Base-by-base conservation (phyloP, 805 yeast genomes). In the Pichia phayaonensis region DNA sequence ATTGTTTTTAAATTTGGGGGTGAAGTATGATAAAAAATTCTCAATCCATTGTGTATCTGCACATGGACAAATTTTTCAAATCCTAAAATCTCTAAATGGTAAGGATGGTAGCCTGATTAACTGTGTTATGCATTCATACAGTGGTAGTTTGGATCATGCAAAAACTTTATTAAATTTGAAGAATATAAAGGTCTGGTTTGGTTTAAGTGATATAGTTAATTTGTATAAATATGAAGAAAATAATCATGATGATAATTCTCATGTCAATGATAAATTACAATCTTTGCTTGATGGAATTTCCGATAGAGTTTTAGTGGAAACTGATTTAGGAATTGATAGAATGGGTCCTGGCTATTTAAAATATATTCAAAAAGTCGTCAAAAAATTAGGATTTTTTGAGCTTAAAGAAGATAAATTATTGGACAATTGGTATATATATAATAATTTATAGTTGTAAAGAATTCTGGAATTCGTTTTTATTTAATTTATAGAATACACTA, bases 41-140 rank as follows among this genome's bases (percentile, higher is more conserved):
- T 79, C 87, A 0, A 54, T 94, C 0, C 99, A 92, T 61, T 86
- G 90, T 58, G 98, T 92, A 6, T 86, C 84, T 58, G 80, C 86
- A 12, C 90, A 86, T 53, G 88, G 90, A 0, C 60, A 70, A 8
- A 61, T 59, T 4, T 43, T 38, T 23, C 53, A 56, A 3, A 36
- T 85, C 15, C 79, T 71, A 47, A 84, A 81, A 16, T 13, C 39
- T 12, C 59, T 40, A 40, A 29, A 42, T 22, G 13, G 8, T 10
- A 1, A 12, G 2, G 1, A 18, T 6, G 18, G 15, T 11, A 56
- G 57, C 2, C 62, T 64, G 12, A 64, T 75, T 3, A 62, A 70
- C 3, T 65, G 90, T 1, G 79, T 87, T 39, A 71, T 94, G 23
- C 98, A 92, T 62, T 88, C 97, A 0, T 94, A 81, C 64, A 80